Evolutionary conservation across 352 stramenopile genomes (phyloP), one percentile per base, ranked within the genome.

Genomic region (Aphanomyces invadans): DNA sequence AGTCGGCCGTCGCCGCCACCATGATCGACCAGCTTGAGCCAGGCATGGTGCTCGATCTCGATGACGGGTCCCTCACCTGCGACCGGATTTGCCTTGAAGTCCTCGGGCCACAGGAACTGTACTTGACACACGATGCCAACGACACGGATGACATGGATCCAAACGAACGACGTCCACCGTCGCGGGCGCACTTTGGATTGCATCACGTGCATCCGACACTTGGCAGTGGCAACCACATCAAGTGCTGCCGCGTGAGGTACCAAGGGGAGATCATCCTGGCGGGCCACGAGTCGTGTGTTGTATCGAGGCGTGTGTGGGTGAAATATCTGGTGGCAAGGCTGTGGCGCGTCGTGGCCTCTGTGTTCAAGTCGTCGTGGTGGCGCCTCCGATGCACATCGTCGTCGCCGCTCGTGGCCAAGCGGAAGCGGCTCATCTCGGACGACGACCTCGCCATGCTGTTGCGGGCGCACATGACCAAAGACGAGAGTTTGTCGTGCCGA

Each of bases 31-130:
- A 76, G 19, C 69, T 87, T 5, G 76, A 76, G 32, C 72, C 38
- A 36, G 82, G 82, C 5, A 84, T 79, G 73, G 63, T 77, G 17
- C 75, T 91, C 32, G 79, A 91, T 21, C 80, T 91, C 46, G 82
- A 91, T 66, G 82, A 91, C 65, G 79, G 79, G 0, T 91, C 80
- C 25, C 75, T 91, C 23, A 91, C 82, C 1, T 87, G 83, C 45
- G 82, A 89, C 59, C 82, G 87, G 62, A 85, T 91, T 63, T 86
- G 77, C 23, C 68, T 91, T 21, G 73, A 91, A 38, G 80, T 91
- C 31, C 76, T 91, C 2, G 82, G 82, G 19, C 75, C 68, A 1
- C 82, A 89, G 61, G 65, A 82, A 29, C 67, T 73, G 56, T 89
- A 89, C 54, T 42, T 88, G 7, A 75, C 45, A 26, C 48, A 15